Conservation (phyloP, 2,329 filamentous ascomycete genomes). For the Nemania diffusa region DNA sequence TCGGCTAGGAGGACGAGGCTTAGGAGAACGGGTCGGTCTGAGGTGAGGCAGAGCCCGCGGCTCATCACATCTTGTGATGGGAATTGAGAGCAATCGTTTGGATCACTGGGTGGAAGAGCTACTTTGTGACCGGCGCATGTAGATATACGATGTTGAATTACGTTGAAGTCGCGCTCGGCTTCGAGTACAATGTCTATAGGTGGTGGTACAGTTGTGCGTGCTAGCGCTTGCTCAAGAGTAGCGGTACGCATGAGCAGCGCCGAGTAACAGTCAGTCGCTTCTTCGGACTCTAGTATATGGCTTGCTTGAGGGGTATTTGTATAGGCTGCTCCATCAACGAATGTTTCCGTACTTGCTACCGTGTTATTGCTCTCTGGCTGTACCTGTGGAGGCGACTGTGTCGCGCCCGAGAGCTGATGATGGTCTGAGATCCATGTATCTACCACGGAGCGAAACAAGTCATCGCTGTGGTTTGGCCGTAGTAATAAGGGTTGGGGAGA, state of each 20-base stretch:
- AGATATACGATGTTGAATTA: slow-evolving; percentile 23
- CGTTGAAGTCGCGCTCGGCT: slow-evolving; percentile 32
- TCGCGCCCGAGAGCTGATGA: slow-evolving; percentile 2
- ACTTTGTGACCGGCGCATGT: slow-evolving; percentile 30
- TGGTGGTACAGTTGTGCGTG: slow-evolving; percentile 2
- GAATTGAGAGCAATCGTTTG: not conserved
- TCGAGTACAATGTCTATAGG: slow-evolving; percentile 33
- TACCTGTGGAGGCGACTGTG: not conserved
- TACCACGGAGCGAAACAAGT: slow-evolving; percentile 5
- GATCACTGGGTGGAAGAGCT: not conserved
- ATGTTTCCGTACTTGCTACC: not conserved
- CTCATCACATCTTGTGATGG: not conserved
- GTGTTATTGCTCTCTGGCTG: not conserved
- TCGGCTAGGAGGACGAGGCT: slow-evolving; percentile 33
- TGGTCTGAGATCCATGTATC: slow-evolving; percentile 9
- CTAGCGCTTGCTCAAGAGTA: slow-evolving; percentile 29
- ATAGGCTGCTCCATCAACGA: not conserved
- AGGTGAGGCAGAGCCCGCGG: slow-evolving; percentile 15
- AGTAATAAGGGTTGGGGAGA: not conserved
- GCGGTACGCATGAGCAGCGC: slow-evolving; percentile 24
- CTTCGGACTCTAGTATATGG: not conserved
- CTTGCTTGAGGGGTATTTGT: not conserved
- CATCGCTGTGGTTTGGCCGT: not conserved
- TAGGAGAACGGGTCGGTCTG: slow-evolving; percentile 33
- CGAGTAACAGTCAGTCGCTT: slow-evolving; percentile 22